Percentiles rank a stretch among this genome's conserved stretches.
Conservation (phyloP, 2,329 filamentous ascomycete species). For the Pyricularia sp. region DNA sequence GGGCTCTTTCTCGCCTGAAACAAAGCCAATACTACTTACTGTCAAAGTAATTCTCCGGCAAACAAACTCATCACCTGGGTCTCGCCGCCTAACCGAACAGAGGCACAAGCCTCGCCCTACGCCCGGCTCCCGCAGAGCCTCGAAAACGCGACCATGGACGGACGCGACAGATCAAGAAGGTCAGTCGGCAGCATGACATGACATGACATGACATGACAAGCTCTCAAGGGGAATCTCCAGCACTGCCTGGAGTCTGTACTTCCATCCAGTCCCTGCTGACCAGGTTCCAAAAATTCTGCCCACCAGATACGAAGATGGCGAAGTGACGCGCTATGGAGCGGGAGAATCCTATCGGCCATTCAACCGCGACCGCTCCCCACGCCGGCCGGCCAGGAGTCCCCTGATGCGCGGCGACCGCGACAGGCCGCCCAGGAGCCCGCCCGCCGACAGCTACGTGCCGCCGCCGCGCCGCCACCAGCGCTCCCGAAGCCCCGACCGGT, state of each 20-base stretch:
- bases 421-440: constrained; percentile 20
- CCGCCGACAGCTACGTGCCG: constrained; percentile 27
- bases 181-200: neutral
- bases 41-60: neutral
- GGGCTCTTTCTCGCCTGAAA: neutral
- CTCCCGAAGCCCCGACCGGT: constrained; percentile 28
- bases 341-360: constrained; percentile 49
- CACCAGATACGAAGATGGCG: constrained; percentile 44
- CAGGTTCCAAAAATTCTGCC: neutral
- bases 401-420: constrained; percentile 13
- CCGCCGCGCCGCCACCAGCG: constrained; percentile 21
- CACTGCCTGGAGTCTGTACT: neutral
- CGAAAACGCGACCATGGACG: neutral
- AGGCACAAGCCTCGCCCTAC: neutral
- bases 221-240: neutral
- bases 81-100: neutral
- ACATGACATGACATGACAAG: neutral
- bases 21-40: neutral
- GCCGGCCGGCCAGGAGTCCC: constrained; percentile 18
- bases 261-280: neutral
- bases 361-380: constrained; percentile 30
- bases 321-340: constrained; percentile 48
- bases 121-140: neutral
- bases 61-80: neutral
- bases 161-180: constrained; percentile 4